These are phyloP conservation scores for Allantophomopsis cytisporea DNA, from an alignment of 2,329 filamentous ascomycete species.

Conservation along the genomic window DNA sequence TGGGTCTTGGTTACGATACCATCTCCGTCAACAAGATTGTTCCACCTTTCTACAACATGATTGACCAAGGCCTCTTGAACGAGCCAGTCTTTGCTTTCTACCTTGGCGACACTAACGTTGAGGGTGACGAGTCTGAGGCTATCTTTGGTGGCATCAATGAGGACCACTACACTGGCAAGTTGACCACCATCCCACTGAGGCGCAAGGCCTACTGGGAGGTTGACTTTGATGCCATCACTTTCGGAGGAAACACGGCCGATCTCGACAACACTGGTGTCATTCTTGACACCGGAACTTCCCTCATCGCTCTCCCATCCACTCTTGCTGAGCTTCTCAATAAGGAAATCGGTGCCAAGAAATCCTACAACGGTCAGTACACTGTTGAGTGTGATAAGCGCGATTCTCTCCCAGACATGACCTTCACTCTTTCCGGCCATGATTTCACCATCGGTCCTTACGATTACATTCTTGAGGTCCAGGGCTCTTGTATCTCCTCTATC, in stretches of 20 bases:
- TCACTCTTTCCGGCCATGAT: conserved; percentile 81
- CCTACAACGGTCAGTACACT: conserved; percentile 92
- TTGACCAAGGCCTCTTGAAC: conserved; percentile 80
- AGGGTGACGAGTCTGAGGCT: conserved; percentile 68
- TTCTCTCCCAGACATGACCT: conserved; percentile 78
- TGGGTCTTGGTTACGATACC: conserved; percentile 86
- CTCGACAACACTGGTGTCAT: conserved; percentile 93
- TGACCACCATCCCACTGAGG: conserved; percentile 86
- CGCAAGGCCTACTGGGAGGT: conserved; percentile 99
- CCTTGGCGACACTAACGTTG: conserved; percentile 57
- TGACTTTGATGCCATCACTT: conserved; percentile 81
- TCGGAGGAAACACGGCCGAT: conserved; percentile 75
- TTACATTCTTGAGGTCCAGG: conserved; percentile 92
- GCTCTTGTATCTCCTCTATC: conserved; percentile 93
- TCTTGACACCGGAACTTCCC: conserved; percentile 93
- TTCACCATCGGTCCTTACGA: conserved; percentile 82
- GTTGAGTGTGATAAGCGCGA: conserved; percentile 79
- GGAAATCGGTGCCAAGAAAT: conserved; percentile 96
- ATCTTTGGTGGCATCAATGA: conserved; percentile 83
- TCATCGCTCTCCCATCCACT: conserved; percentile 85
- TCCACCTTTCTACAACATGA: conserved; percentile 92
- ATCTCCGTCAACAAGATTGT: conserved; percentile 95
- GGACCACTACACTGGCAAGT: conserved; percentile 68
- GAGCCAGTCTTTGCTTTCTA: conserved; percentile 96
- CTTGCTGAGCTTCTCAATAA: conserved; percentile 94